Conservation (phyloP, 306 rosid genomes). For the Mimosa pudica region DNA sequence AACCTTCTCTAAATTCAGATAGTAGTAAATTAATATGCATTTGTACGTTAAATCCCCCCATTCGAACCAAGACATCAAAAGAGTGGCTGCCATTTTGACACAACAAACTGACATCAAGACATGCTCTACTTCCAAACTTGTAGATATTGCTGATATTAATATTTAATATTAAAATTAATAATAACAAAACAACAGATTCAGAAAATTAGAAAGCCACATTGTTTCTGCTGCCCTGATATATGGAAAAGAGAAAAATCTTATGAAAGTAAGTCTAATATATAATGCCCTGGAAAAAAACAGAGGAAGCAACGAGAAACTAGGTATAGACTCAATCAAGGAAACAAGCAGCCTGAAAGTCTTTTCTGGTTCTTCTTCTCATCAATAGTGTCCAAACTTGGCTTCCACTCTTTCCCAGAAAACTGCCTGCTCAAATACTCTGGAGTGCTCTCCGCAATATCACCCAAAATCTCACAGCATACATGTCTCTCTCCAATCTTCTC, state of each 20-base stretch:
- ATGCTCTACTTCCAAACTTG: neutral
- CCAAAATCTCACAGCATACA: conserved; percentile 43
- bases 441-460: conserved; percentile 49
- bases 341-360: conserved; percentile 52
- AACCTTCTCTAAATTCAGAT: neutral
- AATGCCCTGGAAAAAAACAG: neutral
- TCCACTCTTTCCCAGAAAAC: conserved; percentile 83
- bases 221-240: neutral
- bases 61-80: neutral
- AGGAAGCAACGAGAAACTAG: neutral
- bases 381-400: conserved; percentile 83
- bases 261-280: neutral
- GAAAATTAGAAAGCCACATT: neutral
- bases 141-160: conserved; percentile 1
- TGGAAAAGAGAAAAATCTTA: neutral
- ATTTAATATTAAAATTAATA: neutral
- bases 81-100: neutral
- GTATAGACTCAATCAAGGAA: conserved; percentile 16
- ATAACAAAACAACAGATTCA: neutral
- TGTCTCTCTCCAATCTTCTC: conserved; percentile 23
- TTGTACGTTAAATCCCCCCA: neutral
- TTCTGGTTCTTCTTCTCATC: conserved; percentile 66
- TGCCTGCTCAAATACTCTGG: conserved; percentile 75
- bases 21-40: neutral
- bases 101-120: neutral